A percentile compares a stretch with the other conserved stretches of the same genome.
Evolutionary conservation across 2,329 filamentous ascomycete genomes (phyloP).

Genomic region (Dactylellina haptotyla): DNA sequence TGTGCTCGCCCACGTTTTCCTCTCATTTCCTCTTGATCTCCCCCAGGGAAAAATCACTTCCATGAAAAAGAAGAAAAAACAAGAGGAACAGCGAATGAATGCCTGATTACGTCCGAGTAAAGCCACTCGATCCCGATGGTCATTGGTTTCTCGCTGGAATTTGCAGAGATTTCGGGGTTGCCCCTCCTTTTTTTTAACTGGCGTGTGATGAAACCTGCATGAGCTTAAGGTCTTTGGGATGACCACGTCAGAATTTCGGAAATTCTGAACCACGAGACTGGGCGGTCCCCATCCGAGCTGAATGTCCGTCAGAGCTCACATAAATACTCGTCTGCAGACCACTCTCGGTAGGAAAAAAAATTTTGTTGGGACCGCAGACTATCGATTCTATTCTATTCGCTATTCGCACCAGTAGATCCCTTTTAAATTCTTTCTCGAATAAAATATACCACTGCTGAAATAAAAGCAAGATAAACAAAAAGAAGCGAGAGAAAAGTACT

Average conservation of each 20-base stretch:
- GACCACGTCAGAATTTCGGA: slow-evolving; percentile 55
- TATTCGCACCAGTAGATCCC: neutral
- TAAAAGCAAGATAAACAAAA: too few relatives aligned
- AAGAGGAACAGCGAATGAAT: slow-evolving; percentile 9
- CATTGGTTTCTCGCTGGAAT: slow-evolving; percentile 23
- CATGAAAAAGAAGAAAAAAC: neutral
- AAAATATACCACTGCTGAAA: neutral
- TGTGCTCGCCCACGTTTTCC: neutral
- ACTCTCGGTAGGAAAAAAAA: slow-evolving; percentile 14
- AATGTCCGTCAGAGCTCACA: neutral
- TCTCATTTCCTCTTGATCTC: too few relatives aligned
- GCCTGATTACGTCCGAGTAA: slow-evolving; percentile 26
- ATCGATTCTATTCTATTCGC: neutral
- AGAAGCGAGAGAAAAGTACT: neutral
- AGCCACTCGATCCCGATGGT: slow-evolving; percentile 23
- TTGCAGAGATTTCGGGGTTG: slow-evolving; percentile 1
- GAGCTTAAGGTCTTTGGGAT: slow-evolving; percentile 38
- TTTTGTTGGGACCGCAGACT: slow-evolving; percentile 23
- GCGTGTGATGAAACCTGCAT: slow-evolving; percentile 52
- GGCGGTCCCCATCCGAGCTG: neutral
- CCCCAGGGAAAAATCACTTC: too few relatives aligned
- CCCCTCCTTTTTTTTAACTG: slow-evolving; percentile 34
- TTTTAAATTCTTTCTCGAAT: neutral
- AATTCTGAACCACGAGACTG: slow-evolving; percentile 49
- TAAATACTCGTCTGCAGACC: slow-evolving; percentile 33